phyloP scores from a whole-genome alignment of 169 alveolate genomes.

The Eimeria sp. region DNA sequence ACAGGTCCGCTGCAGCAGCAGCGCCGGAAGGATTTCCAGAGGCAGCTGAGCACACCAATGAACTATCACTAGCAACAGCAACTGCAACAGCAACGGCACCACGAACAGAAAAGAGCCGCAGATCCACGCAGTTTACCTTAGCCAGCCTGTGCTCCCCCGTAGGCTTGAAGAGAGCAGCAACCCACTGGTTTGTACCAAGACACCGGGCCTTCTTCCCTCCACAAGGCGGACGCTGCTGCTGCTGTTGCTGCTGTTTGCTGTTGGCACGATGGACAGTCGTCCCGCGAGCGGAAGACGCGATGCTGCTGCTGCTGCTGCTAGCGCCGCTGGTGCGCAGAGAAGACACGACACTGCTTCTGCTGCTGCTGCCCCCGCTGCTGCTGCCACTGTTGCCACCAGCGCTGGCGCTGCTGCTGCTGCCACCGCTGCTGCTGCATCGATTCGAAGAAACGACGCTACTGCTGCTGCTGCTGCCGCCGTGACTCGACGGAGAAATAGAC shows the following conservation, averaged over 20 bases:
- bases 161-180: constrained; percentile 72
- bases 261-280: constrained; percentile 2
- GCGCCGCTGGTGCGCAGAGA: constrained; percentile 33
- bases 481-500: constrained; percentile 2
- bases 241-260: constrained; percentile 67
- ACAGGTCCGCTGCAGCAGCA: constrained; percentile 16
- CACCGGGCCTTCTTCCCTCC: constrained; percentile 64
- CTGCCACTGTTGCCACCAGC: background rate
- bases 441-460: constrained; percentile 1
- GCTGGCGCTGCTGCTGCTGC: constrained; percentile 12
- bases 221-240: constrained; percentile 10
- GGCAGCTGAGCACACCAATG: background rate
- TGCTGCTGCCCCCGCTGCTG: constrained; percentile 24
- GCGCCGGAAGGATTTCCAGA: background rate
- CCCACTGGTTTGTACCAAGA: constrained; percentile 67
- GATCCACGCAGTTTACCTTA: constrained; percentile 1
- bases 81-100: background rate
- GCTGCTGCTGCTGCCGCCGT: constrained; percentile 13
- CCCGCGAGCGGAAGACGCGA: constrained; percentile 17
- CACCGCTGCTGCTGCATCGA: constrained; percentile 4
- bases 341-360: constrained; percentile 22
- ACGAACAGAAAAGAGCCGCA: background rate
- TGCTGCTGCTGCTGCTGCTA: constrained; percentile 26
- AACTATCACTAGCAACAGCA: background rate
- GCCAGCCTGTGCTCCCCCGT: constrained; percentile 66